phyloP scores from a whole-genome alignment of 1,139 yeast genomes.

The Pichia sp. region DNA sequence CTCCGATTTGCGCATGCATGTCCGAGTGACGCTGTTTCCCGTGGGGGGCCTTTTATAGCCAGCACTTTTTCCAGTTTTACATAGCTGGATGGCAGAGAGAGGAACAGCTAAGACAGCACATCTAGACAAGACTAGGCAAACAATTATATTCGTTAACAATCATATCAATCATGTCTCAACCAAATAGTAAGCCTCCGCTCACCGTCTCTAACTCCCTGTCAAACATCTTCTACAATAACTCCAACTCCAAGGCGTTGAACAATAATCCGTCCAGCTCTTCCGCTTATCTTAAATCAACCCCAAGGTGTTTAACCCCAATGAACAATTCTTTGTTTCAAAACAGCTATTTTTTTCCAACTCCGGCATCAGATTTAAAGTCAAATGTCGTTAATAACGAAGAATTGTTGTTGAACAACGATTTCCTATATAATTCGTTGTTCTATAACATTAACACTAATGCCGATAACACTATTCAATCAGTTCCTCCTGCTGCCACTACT shows the following conservation, averaged over 20 bases:
- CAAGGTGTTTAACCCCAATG: conserved; percentile 2
- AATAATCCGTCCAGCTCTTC: too few species aligned
- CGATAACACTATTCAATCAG: too few species aligned
- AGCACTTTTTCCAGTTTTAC: too few species aligned
- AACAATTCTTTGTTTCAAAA: background rate
- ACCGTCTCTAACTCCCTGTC: conserved; percentile 2
- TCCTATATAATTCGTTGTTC: background rate
- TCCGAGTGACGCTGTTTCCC: too few species aligned
- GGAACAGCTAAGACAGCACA: too few species aligned
- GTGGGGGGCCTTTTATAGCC: too few species aligned
- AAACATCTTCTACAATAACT: conserved; percentile 2
- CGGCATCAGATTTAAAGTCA: background rate
- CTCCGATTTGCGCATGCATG: too few species aligned
- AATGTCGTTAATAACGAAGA: background rate
- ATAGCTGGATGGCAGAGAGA: too few species aligned
- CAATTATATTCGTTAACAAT: background rate
- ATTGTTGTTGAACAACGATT: background rate
- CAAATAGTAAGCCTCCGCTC: background rate
- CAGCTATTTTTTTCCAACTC: background rate
- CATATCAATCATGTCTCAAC: background rate
- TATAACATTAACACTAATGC: background rate
- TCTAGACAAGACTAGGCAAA: too few species aligned
- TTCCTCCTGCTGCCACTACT: too few species aligned
- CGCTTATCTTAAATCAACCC: conserved; percentile 6
- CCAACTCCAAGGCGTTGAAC: too few species aligned